These are phyloP conservation scores for Puya raimondii DNA, from an alignment of 176 grass and related monocot genomes.

Conservation along the genomic window DNA sequence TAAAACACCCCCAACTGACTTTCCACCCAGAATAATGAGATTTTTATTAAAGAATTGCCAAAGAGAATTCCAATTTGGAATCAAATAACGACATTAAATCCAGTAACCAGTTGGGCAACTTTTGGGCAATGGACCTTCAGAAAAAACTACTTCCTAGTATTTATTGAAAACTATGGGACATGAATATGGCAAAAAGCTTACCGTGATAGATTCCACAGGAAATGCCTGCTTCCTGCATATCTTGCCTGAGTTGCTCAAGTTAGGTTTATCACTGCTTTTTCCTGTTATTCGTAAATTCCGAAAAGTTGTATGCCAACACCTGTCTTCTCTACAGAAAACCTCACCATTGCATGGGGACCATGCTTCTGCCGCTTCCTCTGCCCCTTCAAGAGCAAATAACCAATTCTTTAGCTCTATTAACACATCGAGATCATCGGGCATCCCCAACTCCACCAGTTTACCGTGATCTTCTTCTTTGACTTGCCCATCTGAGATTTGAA, in stretches of 20 bases:
- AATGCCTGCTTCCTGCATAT: slow-evolving; percentile 32
- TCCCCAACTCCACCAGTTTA: slow-evolving; percentile 59
- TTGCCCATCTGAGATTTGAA: slow-evolving; percentile 34
- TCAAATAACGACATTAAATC: too few species aligned
- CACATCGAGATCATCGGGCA: slow-evolving; percentile 92
- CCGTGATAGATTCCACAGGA: slow-evolving; percentile 74
- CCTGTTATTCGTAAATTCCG: slow-evolving; percentile 67
- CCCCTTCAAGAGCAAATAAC: slow-evolving; percentile 96
- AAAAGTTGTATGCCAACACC: slow-evolving; percentile 96
- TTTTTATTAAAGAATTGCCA: too few species aligned
- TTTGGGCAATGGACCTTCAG: too few species aligned
- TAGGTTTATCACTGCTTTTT: slow-evolving; percentile 56
- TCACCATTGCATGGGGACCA: slow-evolving; percentile 31
- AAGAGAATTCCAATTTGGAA: too few species aligned
- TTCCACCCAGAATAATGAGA: too few species aligned
- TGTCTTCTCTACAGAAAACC: slow-evolving; percentile 81
- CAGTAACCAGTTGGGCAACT: too few species aligned
- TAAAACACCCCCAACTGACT: not conserved
- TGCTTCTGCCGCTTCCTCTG: slow-evolving; percentile 47
- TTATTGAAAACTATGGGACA: slow-evolving; percentile 4
- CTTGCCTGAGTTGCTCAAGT: slow-evolving; percentile 26
- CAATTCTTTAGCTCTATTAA: slow-evolving; percentile 84
- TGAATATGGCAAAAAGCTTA: slow-evolving; percentile 23
- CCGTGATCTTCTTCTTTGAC: slow-evolving; percentile 39
- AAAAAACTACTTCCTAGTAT: too few species aligned